phyloP scores from a whole-genome alignment of 345 rosid species.

The Gossypium bickii region DNA sequence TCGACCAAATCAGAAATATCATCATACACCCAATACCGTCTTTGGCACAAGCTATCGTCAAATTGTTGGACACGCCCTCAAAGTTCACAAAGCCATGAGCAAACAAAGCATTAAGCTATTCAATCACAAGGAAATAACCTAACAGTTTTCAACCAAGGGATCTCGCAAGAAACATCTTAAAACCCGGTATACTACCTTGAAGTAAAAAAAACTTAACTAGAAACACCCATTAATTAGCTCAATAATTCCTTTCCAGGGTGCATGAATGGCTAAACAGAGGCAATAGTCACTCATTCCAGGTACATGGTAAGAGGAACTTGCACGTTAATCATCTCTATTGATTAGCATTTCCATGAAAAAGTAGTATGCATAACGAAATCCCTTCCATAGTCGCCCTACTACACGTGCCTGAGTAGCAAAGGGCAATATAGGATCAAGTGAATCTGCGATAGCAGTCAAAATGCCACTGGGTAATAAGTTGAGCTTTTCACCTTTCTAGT shows the following conservation, averaged over 20 bases:
- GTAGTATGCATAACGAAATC: constrained; percentile 91
- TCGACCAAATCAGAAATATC: no score
- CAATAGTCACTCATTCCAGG: constrained; percentile 77
- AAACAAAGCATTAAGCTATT: no score
- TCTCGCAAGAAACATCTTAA: no score
- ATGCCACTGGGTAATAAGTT: constrained; percentile 77
- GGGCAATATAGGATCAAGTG: constrained; percentile 87
- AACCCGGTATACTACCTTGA: no score
- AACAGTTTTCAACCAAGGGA: no score
- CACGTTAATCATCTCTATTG: constrained; percentile 43
- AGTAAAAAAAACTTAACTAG: no score
- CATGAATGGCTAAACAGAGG: constrained; percentile 92
- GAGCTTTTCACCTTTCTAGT: constrained; percentile 35
- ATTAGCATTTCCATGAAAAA: constrained; percentile 89
- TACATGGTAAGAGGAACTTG: constrained; percentile 44
- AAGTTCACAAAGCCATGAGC: no score
- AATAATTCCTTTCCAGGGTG: constrained; percentile 87
- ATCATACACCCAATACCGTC: no score
- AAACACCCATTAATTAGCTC: constrained; percentile 29
- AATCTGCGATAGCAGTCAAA: constrained; percentile 93
- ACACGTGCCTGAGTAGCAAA: constrained; percentile 92
- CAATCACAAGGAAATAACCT: no score
- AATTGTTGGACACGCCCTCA: no score
- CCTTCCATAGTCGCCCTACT: constrained; percentile 96
- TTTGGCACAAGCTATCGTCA: no score